Evolutionary conservation across 2,329 filamentous ascomycete species (phyloP).

Genomic region (Apiospora sp.): DNA sequence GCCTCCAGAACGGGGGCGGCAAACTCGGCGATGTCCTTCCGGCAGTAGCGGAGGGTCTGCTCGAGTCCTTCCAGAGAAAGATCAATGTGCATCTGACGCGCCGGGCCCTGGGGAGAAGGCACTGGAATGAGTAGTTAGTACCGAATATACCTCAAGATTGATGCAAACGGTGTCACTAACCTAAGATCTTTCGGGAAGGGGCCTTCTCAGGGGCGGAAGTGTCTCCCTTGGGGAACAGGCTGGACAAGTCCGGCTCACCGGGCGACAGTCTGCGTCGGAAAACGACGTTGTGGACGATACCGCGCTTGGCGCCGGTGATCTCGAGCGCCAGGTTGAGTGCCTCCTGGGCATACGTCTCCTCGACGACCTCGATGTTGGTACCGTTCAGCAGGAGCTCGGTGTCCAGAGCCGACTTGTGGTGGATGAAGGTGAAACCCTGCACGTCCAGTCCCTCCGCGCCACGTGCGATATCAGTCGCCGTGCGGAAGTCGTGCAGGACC

Average conservation of each 20-base stretch:
- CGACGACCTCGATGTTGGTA: slow-evolving; percentile 19
- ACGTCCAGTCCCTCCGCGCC: neutral
- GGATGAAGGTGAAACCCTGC: slow-evolving; percentile 8
- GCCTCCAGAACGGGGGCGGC: neutral
- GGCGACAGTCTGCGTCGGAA: slow-evolving; percentile 21
- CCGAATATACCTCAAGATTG: neutral
- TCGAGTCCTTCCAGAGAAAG: slow-evolving; percentile 21
- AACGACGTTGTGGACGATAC: slow-evolving; percentile 18
- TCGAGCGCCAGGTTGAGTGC: slow-evolving; percentile 2
- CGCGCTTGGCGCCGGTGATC: slow-evolving; percentile 8
- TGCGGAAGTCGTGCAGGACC: slow-evolving; percentile 20
- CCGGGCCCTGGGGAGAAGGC: slow-evolving; percentile 2
- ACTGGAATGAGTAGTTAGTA: neutral
- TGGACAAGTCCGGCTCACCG: slow-evolving; percentile 17
- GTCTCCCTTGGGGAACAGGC: slow-evolving; percentile 5
- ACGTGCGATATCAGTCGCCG: neutral
- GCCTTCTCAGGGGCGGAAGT: neutral
- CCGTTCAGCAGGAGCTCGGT: slow-evolving; percentile 11
- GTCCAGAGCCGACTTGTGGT: slow-evolving; percentile 11
- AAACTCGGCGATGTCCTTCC: slow-evolving; percentile 10
- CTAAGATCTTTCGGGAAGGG: neutral
- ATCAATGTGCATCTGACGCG: slow-evolving; percentile 16
- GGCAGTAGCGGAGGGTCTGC: slow-evolving; percentile 23
- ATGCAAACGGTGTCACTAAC: neutral
- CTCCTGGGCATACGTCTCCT: slow-evolving; percentile 20